phyloP scores from a whole-genome alignment of 75 land plant species.

The Cupressus sempervirens region DNA sequence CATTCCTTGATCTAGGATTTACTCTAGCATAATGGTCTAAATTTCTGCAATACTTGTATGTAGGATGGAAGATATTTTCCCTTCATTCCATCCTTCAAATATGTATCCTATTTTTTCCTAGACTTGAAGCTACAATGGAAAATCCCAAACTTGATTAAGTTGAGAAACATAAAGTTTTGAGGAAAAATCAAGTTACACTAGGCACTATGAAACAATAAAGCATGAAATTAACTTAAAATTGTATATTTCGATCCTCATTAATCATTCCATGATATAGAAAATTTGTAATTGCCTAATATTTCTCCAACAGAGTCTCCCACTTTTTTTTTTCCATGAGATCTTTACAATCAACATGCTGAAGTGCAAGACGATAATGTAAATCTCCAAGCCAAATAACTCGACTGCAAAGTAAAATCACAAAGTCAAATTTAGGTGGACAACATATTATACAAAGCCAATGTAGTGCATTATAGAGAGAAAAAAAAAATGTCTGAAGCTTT shows the following conservation, averaged over 20 bases:
- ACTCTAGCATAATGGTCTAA: slow-evolving; percentile 86
- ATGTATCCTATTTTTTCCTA: slow-evolving; percentile 68
- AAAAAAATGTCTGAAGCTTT: background rate
- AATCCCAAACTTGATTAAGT: background rate
- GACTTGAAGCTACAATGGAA: slow-evolving; percentile 50
- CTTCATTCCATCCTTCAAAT: slow-evolving; percentile 86
- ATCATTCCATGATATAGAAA: background rate
- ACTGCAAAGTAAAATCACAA: slow-evolving; percentile 31
- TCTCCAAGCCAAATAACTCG: slow-evolving; percentile 94
- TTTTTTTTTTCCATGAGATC: slow-evolving; percentile 63
- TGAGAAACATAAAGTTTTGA: background rate
- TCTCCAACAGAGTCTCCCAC: slow-evolving; percentile 75
- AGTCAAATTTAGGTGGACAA: background rate
- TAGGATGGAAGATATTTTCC: slow-evolving; percentile 84
- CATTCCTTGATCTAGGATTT: slow-evolving; percentile 54
- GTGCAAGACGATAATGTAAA: slow-evolving; percentile 80
- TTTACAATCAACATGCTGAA: slow-evolving; percentile 48
- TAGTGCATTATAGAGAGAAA: background rate
- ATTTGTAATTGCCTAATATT: slow-evolving; percentile 52
- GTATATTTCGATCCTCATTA: no score
- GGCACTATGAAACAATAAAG: background rate
- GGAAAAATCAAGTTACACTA: background rate
- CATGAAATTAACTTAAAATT: no score
- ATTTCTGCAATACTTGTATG: slow-evolving; percentile 79
- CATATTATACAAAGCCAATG: background rate